Evolutionary conservation across 345 rosid species (phyloP).

Genomic region (rapeseed (Brassica napus)): Da-Ae NC_063441.1:12564001-12564500

Average conservation of each 20-base stretch:
- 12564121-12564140: neutral
- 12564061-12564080: neutral
- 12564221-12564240: slow-evolving; percentile 12
- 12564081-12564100: neutral
- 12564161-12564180: slow-evolving; percentile 15
- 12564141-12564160: slow-evolving; percentile 18
- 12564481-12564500: slow-evolving; percentile 31
- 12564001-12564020: neutral
- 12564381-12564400: slow-evolving; percentile 30
- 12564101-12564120: neutral
- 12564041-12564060: neutral
- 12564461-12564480: neutral
- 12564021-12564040: neutral
- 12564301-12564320: neutral
- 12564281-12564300: neutral
- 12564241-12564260: slow-evolving; percentile 23
- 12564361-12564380: slow-evolving; percentile 25
- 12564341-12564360: slow-evolving; percentile 7
- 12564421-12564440: slow-evolving; percentile 23
- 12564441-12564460: neutral
- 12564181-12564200: neutral
- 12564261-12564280: neutral
- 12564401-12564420: slow-evolving; percentile 13
- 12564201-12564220: neutral
- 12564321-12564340: slow-evolving; percentile 16